phyloP scores from a whole-genome alignment of 2,329 filamentous ascomycete species.

The Nannizziopsis barbatae region DNA sequence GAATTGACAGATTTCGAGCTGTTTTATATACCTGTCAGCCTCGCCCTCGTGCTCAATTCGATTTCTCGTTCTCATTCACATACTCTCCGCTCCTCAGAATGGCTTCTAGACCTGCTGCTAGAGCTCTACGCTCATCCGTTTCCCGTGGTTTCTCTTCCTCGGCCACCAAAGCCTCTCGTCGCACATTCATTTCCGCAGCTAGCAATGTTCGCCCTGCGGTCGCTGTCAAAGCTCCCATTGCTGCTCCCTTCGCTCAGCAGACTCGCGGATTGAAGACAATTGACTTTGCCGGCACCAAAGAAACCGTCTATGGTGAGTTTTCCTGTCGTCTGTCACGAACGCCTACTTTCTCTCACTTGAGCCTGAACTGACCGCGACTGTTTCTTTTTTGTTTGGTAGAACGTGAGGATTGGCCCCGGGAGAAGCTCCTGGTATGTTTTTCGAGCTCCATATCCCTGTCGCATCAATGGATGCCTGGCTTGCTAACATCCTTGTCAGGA shows the following conservation, averaged over 20 bases:
- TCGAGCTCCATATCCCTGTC: not conserved
- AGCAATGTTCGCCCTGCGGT: slow-evolving; percentile 38
- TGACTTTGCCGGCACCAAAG: slow-evolving; percentile 92
- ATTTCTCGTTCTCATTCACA: slow-evolving; percentile 17
- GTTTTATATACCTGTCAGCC: no score
- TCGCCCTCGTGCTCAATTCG: slow-evolving; percentile 9
- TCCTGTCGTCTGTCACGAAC: no score
- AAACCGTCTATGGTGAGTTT: slow-evolving; percentile 76
- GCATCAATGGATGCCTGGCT: not conserved
- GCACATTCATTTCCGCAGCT: slow-evolving; percentile 48
- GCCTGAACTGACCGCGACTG: slow-evolving; percentile 13
- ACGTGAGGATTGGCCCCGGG: slow-evolving; percentile 94
- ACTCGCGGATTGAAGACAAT: slow-evolving; percentile 92
- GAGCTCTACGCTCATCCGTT: slow-evolving; percentile 48
- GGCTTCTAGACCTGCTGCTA: slow-evolving; percentile 41
- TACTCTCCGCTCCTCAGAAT: slow-evolving; percentile 25
- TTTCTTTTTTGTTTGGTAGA: slow-evolving; percentile 45
- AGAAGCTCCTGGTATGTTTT: slow-evolving; percentile 81
- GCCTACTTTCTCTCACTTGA: not conserved
- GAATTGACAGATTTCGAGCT: no score
- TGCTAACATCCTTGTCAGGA: slow-evolving; percentile 48
- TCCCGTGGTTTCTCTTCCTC: slow-evolving; percentile 41
- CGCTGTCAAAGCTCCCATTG: slow-evolving; percentile 36
- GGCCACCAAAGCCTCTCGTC: slow-evolving; percentile 41
- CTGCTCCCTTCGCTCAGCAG: slow-evolving; percentile 49